Evolutionary conservation across 495 filamentous ascomycete genomes (phyloP).

Genomic region (Hypoxylon cercidicola): DNA sequence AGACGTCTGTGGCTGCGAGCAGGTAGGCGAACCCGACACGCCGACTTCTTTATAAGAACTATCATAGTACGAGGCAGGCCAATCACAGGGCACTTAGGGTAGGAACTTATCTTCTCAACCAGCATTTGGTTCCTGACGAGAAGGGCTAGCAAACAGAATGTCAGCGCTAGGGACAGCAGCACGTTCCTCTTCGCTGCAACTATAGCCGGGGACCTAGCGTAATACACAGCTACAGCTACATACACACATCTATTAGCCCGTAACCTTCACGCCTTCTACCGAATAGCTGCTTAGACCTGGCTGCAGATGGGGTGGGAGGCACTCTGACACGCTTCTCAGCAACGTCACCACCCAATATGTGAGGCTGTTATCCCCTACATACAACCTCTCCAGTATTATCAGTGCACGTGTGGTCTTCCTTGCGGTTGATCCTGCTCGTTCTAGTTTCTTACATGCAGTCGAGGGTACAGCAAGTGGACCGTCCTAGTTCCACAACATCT

Average conservation of each 20-base stretch:
- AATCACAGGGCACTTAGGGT: slow-evolving; percentile 13
- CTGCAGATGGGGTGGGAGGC: slow-evolving; percentile 23
- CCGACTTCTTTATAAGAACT: slow-evolving; percentile 35
- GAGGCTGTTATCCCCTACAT: slow-evolving; percentile 36
- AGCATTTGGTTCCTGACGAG: slow-evolving; percentile 34
- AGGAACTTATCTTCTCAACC: slow-evolving; percentile 29
- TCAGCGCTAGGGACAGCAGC: slow-evolving; percentile 38
- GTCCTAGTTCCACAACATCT: slow-evolving; percentile 40
- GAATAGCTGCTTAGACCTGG: slow-evolving; percentile 27
- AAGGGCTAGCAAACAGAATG: slow-evolving; percentile 23
- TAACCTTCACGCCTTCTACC: slow-evolving; percentile 28
- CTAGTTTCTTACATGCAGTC: slow-evolving; percentile 37
- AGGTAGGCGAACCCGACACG: slow-evolving; percentile 39
- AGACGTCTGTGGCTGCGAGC: slow-evolving; percentile 36
- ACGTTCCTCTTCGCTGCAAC: slow-evolving; percentile 35
- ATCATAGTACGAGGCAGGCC: slow-evolving; percentile 18
- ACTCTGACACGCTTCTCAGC: slow-evolving; percentile 32
- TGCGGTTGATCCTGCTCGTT: slow-evolving; percentile 42
- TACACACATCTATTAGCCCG: slow-evolving; percentile 20
- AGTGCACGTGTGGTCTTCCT: slow-evolving; percentile 39
- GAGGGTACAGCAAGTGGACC: slow-evolving; percentile 33
- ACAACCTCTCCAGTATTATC: slow-evolving; percentile 33
- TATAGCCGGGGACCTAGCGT: slow-evolving; percentile 27
- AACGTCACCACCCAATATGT: slow-evolving; percentile 39
- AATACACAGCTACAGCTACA: neutral